Percentiles rank a stretch among this genome's conserved stretches.
These are phyloP conservation scores for Priceomyces haplophilus DNA, from an alignment of 805 yeast genomes.

Conservation along the genomic window DNA sequence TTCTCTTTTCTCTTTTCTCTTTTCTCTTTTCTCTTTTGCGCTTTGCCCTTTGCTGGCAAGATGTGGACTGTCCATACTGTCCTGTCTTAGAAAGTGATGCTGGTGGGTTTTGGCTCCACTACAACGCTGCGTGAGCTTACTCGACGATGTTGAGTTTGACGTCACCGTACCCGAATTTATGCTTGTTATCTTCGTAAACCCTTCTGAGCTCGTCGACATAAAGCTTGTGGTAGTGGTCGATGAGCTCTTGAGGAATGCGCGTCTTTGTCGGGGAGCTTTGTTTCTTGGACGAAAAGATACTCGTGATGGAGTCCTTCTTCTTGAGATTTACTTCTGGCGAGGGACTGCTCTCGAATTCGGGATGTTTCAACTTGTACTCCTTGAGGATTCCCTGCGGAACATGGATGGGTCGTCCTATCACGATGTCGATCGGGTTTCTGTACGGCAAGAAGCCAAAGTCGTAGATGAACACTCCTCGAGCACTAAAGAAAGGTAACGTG, in stretches of 20 bases:
- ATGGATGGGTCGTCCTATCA: conserved; percentile 65
- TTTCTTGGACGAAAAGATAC: conserved; percentile 22
- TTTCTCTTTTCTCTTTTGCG: no score
- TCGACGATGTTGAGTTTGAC: conserved; percentile 47
- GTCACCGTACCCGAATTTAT: conserved; percentile 48
- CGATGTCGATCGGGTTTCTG: conserved; percentile 74
- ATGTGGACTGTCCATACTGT: no score
- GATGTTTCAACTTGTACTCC: conserved; percentile 30
- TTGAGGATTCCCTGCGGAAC: conserved; percentile 44
- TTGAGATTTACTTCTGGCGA: not conserved
- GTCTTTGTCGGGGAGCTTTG: conserved; percentile 16
- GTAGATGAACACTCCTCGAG: conserved; percentile 88
- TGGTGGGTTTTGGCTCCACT: no score
- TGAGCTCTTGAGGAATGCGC: conserved; percentile 37
- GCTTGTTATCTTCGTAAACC: conserved; percentile 66
- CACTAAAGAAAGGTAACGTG: conserved; percentile 87
- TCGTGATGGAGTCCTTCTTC: conserved; percentile 24
- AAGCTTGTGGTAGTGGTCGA: conserved; percentile 67
- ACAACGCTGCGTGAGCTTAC: conserved; percentile 12
- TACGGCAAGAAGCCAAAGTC: conserved; percentile 90
- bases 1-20: no score
- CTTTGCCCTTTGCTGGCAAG: no score
- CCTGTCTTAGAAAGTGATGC: no score
- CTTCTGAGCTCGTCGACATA: conserved; percentile 63
- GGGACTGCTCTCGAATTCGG: conserved; percentile 17